Conservation (phyloP, 2,329 filamentous ascomycete species). For the Hypocreales sp. region DNA sequence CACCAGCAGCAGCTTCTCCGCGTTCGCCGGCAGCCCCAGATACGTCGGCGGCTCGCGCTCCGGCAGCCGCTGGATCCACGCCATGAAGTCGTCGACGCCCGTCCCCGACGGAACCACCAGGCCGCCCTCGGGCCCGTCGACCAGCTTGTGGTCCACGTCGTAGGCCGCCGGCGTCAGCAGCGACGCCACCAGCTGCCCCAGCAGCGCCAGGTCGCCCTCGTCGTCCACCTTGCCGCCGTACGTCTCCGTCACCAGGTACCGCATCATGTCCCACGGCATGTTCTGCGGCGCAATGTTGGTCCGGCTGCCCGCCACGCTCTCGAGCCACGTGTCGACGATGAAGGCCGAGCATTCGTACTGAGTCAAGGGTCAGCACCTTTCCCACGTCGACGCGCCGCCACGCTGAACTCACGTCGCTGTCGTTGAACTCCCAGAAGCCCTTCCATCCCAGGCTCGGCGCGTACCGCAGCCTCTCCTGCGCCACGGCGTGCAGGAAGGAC, state of each 20-base stretch:
- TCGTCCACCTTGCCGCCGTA: constrained; percentile 98
- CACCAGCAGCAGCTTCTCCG: constrained; percentile 86
- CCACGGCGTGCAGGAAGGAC: constrained; percentile 87
- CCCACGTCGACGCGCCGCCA: background rate
- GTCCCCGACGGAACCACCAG: constrained; percentile 70
- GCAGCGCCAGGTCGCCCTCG: constrained; percentile 62
- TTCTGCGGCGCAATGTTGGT: constrained; percentile 89
- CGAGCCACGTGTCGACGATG: constrained; percentile 92
- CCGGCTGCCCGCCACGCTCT: constrained; percentile 64
- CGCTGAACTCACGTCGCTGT: constrained; percentile 77
- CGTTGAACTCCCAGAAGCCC: constrained; percentile 99
- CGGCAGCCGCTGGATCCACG: constrained; percentile 82
- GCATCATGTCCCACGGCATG: constrained; percentile 93
- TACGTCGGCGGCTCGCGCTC: constrained; percentile 95
- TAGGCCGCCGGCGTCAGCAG: constrained; percentile 82
- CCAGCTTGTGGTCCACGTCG: constrained; percentile 81
- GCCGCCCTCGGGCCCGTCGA: constrained; percentile 47
- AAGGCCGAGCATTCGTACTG: constrained; percentile 94
- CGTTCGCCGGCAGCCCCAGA: constrained; percentile 83
- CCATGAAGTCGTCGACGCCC: constrained; percentile 68
- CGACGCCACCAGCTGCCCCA: constrained; percentile 56
- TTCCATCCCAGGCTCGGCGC: constrained; percentile 93
- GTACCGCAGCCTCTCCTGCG: constrained; percentile 89
- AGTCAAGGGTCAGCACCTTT: constrained; percentile 4
- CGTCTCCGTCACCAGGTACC: constrained; percentile 78